Base-by-base conservation (phyloP, 768 basidiomycete genomes). In the Suillus discolor region DNA sequence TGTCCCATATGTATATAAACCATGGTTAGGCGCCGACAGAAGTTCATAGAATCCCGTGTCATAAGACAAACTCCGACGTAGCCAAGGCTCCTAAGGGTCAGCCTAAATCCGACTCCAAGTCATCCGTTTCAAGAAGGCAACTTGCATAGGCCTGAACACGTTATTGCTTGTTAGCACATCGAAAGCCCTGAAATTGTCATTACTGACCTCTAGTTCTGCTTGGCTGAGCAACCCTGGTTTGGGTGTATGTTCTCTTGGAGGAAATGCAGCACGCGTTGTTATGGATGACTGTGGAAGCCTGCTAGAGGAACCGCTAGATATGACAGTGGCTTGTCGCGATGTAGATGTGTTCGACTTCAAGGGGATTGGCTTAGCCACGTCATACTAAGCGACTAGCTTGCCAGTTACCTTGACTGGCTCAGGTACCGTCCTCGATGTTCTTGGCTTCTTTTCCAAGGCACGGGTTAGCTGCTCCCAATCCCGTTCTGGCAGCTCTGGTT, bases 391-490 rank as follows among this genome's bases (percentile, higher is more conserved):
- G 55, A 57, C 55, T 38, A 38, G 20, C 20, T 57, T 36, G 20
- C n/a, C 34, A n/a, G 36, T 38, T 57, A 57, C 34, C 55, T 57
- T 57, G 34, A 57, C 55, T 15, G 34, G n/a, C n/a, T 38, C 36
- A 13, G 57, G 36, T 16, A 38, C 38, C 7, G 23, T 23, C 38
- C 15, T 25, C 23, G 36, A 38, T 8, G n/a, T 23, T 9, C 15
- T 39, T 38, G 57, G 25, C 34, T 55, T 55, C 31, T 55, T 36
- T 41, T 59, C 23, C 39, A 59, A 39, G 16, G 41, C 57, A 12
- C 39, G 39, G 15, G 15, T 59, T 23, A 77, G 65, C 38, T 31
- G 47, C 39, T 75, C 78, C 92, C 91, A 94, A 68, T 93, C 84
- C 55, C 82, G 81, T 42, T 93, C 91, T 6, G 72, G 71, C 2